A percentile compares a stretch with the other conserved stretches of the same genome.
These are phyloP conservation scores for Alternaria gansuensis DNA, from an alignment of 2,329 filamentous ascomycete species.

Conservation along the genomic window DNA sequence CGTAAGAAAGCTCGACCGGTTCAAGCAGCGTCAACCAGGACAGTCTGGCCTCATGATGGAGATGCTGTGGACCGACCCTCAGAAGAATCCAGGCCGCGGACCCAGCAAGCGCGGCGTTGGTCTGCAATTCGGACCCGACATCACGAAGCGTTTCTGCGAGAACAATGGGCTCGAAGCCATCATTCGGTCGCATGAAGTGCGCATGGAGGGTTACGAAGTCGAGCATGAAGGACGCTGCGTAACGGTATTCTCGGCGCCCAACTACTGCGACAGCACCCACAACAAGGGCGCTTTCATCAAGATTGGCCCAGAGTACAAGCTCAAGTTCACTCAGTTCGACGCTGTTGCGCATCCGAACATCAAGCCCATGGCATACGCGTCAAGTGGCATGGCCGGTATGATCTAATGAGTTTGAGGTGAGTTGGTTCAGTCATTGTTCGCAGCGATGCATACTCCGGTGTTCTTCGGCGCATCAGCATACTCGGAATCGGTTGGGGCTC, in stretches of 20 bases:
- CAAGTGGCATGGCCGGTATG: slow-evolving; percentile 79
- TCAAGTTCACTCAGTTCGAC: slow-evolving; percentile 92
- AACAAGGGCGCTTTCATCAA: slow-evolving; percentile 99
- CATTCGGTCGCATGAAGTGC: slow-evolving; percentile 95
- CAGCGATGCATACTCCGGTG: slow-evolving; percentile 51
- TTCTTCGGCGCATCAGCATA: slow-evolving; percentile 49
- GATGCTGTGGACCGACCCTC: slow-evolving; percentile 99
- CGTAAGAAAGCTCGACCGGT: slow-evolving; percentile 89
- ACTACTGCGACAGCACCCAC: slow-evolving; percentile 96
- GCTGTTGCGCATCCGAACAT: slow-evolving; percentile 96
- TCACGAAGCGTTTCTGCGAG: slow-evolving; percentile 96
- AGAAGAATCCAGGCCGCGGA: slow-evolving; percentile 82
- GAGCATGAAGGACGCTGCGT: slow-evolving; percentile 97
- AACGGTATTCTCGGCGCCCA: slow-evolving; percentile 98
- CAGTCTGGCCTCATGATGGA: slow-evolving; percentile 99
- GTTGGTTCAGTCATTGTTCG: slow-evolving; percentile 32
- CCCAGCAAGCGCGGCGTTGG: slow-evolving; percentile 97
- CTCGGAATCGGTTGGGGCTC: slow-evolving; percentile 30
- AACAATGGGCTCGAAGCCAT: slow-evolving; percentile 93
- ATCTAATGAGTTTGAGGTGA: slow-evolving; percentile 60
- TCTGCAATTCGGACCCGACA: slow-evolving; percentile 94
- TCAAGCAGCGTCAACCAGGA: slow-evolving; percentile 90
- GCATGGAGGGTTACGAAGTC: slow-evolving; percentile 99
- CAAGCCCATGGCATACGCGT: slow-evolving; percentile 90
- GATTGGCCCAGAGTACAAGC: slow-evolving; percentile 88